Evolutionary conservation across 768 basidiomycete genomes (phyloP), one percentile per base, ranked within the genome.

Genomic region (Aureoboletus auriporus): DNA sequence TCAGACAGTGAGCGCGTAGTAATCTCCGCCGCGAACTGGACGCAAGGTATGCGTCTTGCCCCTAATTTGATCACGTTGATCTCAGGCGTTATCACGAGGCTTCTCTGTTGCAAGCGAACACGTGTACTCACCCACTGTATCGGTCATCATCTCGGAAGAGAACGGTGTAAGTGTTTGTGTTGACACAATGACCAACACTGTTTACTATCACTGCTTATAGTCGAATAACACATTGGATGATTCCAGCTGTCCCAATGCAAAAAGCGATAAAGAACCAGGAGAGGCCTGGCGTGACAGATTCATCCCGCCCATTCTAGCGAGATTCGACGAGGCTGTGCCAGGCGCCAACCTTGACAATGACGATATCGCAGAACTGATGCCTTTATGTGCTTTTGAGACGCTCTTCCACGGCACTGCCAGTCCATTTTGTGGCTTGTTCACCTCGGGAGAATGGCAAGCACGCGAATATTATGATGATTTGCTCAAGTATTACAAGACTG

Each of bases 371-470:
- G 74, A 70, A 48, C 70, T 93, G 30, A 80, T 90, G 64, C 76
- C 81, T 3, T 69, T 93, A 38, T 94, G 93, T 60, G 76, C 89
- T 0, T 91, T 93, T 59, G 86, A 92, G 56, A 86, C 79, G n/a
- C 72, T 79, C 46, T 78, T 71, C n/a, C 71, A 64, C 41, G 72
- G 72, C 42, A 56, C 53, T 23, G 55, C 68, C 45, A 86, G 85
- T 53, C 78, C 77, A 1, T 92, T 88, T 67, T 95, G 93, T 63
- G 64, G 63, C 5, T 60, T 93, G n/a, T 94, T 93, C 65, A 71
- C 71, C 0, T 43, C 56, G 13, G 68, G 73, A 4, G 90, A 91
- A 44, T 92, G 85, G 62, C 67, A 67, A 26, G 74, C 72, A 0
- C 84, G 82, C 56, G 88, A 87, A 54, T 89, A 90, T 60, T 73